Evolutionary conservation across 179 eudicot species (phyloP).

Genomic region (Pouteria campechiana): DNA sequence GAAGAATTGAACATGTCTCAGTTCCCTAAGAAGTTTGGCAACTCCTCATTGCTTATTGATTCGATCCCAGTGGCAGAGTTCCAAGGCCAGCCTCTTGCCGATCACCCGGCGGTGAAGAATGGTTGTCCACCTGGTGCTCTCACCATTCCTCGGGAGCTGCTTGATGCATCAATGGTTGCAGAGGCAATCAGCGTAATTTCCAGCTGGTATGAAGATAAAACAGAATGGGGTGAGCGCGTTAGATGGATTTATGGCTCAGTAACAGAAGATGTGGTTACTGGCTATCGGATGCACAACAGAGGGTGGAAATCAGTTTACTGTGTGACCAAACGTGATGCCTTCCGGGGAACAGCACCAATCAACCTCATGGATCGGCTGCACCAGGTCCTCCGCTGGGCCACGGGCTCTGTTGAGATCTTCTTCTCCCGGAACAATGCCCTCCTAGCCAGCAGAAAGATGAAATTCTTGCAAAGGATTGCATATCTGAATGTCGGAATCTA

Average conservation of each 20-base stretch:
- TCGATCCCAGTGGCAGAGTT: slow-evolving; percentile 85
- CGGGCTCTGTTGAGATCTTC: slow-evolving; percentile 90
- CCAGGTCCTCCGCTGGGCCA: slow-evolving; percentile 92
- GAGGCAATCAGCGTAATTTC: slow-evolving; percentile 83
- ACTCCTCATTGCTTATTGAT: slow-evolving; percentile 60
- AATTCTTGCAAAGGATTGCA: slow-evolving; percentile 67
- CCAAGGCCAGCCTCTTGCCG: slow-evolving; percentile 89
- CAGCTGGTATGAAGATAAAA: slow-evolving; percentile 93
- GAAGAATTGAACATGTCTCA: slow-evolving; percentile 71
- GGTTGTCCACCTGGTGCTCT: slow-evolving; percentile 92
- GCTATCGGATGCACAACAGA: slow-evolving; percentile 86
- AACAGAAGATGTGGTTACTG: slow-evolving; percentile 91
- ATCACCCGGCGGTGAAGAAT: slow-evolving; percentile 81
- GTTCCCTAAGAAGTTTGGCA: slow-evolving; percentile 73
- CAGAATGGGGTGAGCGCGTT: slow-evolving; percentile 90
- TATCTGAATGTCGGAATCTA: slow-evolving; percentile 89
- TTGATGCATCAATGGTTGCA: slow-evolving; percentile 81
- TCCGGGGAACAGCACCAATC: slow-evolving; percentile 87
- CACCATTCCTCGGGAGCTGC: slow-evolving; percentile 63
- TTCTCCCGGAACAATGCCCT: slow-evolving; percentile 88
- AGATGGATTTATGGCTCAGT: slow-evolving; percentile 97
- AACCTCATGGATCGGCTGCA: slow-evolving; percentile 85
- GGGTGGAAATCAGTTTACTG: slow-evolving; percentile 89
- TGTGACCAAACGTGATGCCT: slow-evolving; percentile 82
- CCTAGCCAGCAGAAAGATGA: slow-evolving; percentile 78